Percentiles rank a stretch among this genome's conserved stretches.
Evolutionary conservation across 306 rosid genomes (phyloP).

Genomic region (Abrus pulchellus): DNA sequence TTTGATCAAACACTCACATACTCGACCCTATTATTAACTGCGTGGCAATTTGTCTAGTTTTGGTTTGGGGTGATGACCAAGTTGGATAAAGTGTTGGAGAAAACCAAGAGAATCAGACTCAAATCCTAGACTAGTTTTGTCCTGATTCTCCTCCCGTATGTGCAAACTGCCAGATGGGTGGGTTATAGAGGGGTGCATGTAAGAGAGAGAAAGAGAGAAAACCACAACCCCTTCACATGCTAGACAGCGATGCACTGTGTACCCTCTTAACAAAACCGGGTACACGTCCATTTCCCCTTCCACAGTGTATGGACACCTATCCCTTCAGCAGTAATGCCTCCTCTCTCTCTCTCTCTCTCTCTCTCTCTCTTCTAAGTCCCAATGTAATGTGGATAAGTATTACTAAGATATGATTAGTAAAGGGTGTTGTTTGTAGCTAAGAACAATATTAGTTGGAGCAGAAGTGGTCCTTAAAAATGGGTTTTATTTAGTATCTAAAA

Average conservation of each 20-base stretch:
- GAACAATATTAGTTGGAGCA: slow-evolving; percentile 5
- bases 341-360: slow-evolving; percentile 28
- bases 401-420: slow-evolving; percentile 38
- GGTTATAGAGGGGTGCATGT: slow-evolving; percentile 51
- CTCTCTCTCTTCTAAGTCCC: slow-evolving; percentile 22
- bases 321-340: slow-evolving; percentile 47
- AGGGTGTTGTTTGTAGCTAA: slow-evolving; percentile 18
- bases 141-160: slow-evolving; percentile 56
- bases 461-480: slow-evolving; percentile 50
- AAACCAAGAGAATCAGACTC: slow-evolving; percentile 56
- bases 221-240: slow-evolving; percentile 73
- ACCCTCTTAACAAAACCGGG: slow-evolving; percentile 64
- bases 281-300: slow-evolving; percentile 73
- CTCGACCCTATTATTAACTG: slow-evolving; percentile 38
- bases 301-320: slow-evolving; percentile 68
- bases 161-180: slow-evolving; percentile 68
- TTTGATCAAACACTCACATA: background rate
- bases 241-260: slow-evolving; percentile 83
- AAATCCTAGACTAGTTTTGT: slow-evolving; percentile 70
- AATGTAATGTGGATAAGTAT: slow-evolving; percentile 30
- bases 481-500: background rate
- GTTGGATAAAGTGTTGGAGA: slow-evolving; percentile 55
- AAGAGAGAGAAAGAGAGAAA: slow-evolving; percentile 46
- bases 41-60: slow-evolving; percentile 47
- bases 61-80: slow-evolving; percentile 44